phyloP scores from a whole-genome alignment of 257 asterid species.

The Cynanchum wilfordii region DNA sequence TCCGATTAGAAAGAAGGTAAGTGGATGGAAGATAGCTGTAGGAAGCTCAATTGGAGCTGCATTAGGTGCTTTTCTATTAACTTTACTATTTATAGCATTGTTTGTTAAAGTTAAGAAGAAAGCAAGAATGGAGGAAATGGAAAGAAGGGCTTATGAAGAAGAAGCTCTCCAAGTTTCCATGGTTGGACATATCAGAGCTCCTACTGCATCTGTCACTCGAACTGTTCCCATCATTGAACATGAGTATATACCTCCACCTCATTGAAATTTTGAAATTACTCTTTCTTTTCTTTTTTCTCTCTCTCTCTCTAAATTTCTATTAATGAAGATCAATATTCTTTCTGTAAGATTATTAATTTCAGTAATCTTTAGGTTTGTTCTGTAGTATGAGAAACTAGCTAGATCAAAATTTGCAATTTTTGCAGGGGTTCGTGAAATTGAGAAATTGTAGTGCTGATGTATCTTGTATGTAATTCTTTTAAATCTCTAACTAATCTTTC shows the following conservation, averaged over 20 bases:
- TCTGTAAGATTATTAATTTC: slow-evolving; percentile 18
- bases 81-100: slow-evolving; percentile 60
- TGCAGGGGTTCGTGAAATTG: slow-evolving; percentile 8
- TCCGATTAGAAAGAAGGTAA: slow-evolving; percentile 51
- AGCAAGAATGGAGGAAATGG: slow-evolving; percentile 79
- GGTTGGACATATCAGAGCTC: slow-evolving; percentile 94
- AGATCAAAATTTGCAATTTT: slow-evolving; percentile 1
- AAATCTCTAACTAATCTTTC: slow-evolving; percentile 2
- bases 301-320: too few species aligned
- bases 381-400: slow-evolving; percentile 13
- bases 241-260: slow-evolving; percentile 33
- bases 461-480: slow-evolving; percentile 12
- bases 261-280: not conserved
- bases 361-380: slow-evolving; percentile 20
- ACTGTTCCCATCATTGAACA: slow-evolving; percentile 68
- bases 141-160: slow-evolving; percentile 85
- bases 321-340: slow-evolving; percentile 15
- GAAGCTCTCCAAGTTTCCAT: slow-evolving; percentile 91
- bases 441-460: slow-evolving; percentile 22
- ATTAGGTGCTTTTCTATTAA: slow-evolving; percentile 58
- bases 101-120: slow-evolving; percentile 72
- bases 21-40: slow-evolving; percentile 51
- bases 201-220: slow-evolving; percentile 59
- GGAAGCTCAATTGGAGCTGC: slow-evolving; percentile 70
- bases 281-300: not conserved